A percentile compares a stretch with the other conserved stretches of the same genome.
phyloP scores from a whole-genome alignment of 805 yeast species.

The Candida ascalaphidarum region DNA sequence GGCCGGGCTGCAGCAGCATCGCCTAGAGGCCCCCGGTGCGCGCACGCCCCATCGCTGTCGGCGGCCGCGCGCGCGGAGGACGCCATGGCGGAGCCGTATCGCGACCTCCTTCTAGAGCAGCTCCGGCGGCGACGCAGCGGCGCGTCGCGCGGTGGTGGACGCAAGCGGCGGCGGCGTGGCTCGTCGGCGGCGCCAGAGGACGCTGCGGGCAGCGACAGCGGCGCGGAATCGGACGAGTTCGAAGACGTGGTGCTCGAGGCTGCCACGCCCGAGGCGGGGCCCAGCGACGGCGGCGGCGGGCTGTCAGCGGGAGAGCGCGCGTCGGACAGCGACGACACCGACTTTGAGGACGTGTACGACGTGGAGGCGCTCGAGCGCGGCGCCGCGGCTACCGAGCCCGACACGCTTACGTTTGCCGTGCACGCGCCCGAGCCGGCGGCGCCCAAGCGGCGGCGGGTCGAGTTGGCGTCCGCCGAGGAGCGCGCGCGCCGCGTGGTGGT shows the following conservation, averaged over 20 bases:
- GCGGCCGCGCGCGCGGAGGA: no score
- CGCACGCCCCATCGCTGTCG: no score
- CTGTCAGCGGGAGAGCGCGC: no score
- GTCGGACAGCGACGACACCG: background rate
- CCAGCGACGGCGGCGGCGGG: background rate
- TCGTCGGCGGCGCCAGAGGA: background rate
- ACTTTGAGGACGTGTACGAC: background rate
- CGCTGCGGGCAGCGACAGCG: conserved; percentile 2
- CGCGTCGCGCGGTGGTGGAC: no score
- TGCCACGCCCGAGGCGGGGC: conserved; percentile 1
- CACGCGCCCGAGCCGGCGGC: conserved; percentile 6
- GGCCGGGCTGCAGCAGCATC: no score
- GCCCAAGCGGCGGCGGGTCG: conserved; percentile 16
- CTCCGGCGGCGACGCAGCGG: no score
- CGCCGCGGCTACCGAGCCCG: conserved; percentile 4
- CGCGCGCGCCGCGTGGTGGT: conserved; percentile 39
- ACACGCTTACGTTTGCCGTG: conserved; percentile 3
- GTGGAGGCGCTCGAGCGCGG: conserved; percentile 7
- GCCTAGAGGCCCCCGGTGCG: no score
- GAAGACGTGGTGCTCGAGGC: conserved; percentile 13
- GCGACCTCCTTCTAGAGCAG: no score
- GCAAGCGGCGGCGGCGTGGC: conserved; percentile 1
- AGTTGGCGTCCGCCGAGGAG: conserved; percentile 46
- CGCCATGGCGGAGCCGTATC: no score
- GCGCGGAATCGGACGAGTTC: conserved; percentile 13